phyloP scores from a whole-genome alignment of 2,329 filamentous ascomycete genomes.

The Cordyceps militaris region DNA sequence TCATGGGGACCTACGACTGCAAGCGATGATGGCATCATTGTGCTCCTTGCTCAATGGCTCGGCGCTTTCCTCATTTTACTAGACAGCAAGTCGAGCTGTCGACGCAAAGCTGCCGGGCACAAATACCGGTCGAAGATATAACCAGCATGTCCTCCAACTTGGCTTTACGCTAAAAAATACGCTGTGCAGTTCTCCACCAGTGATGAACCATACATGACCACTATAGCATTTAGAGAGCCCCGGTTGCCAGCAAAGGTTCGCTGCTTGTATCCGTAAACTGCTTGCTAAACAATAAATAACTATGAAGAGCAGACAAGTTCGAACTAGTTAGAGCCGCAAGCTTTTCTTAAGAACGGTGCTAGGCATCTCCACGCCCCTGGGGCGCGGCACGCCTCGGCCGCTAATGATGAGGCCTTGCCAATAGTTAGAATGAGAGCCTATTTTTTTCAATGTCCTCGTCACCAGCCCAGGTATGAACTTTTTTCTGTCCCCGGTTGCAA shows the following conservation, averaged over 20 bases:
- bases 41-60: not conserved
- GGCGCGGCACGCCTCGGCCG: not conserved
- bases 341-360: not conserved
- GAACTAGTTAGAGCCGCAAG: not conserved
- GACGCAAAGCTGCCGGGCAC: not conserved
- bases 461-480: constrained; percentile 5
- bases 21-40: not conserved
- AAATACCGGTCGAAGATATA: not conserved
- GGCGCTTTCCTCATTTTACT: not conserved
- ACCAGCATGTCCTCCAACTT: not conserved
- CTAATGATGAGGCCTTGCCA: not conserved
- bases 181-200: not conserved
- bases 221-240: not conserved
- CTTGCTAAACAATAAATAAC: not conserved
- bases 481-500: not conserved
- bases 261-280: too few species aligned
- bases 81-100: not conserved
- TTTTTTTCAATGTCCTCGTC: not conserved
- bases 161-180: not conserved
- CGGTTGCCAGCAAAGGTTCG: not conserved
- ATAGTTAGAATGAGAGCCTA: not conserved
- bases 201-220: constrained; percentile 3
- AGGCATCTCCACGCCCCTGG: not conserved
- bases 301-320: not conserved
- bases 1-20: not conserved